phyloP scores from a whole-genome alignment of 2,329 filamentous ascomycete species.

The Sarocladiaceae sp. region DNA sequence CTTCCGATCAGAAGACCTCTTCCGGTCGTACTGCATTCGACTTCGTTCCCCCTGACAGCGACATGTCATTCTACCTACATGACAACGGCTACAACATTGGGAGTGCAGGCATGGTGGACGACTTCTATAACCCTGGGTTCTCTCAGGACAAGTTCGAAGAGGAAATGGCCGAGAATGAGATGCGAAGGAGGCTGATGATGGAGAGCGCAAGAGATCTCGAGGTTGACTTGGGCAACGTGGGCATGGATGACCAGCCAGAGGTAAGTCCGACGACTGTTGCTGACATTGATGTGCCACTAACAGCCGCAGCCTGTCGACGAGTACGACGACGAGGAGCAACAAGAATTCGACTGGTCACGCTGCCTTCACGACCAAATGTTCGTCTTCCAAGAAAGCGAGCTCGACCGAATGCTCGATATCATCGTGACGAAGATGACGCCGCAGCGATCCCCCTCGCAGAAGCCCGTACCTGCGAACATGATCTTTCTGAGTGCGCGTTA shows the following conservation, averaged over 20 bases:
- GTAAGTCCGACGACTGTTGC: constrained; percentile 39
- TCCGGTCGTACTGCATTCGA: constrained; percentile 92
- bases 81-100: constrained; percentile 90
- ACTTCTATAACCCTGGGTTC: constrained; percentile 91
- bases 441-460: constrained; percentile 91
- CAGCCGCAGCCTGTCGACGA: constrained; percentile 59
- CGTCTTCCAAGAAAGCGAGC: constrained; percentile 91
- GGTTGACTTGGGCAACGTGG: constrained; percentile 91
- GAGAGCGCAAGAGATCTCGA: constrained; percentile 96
- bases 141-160: constrained; percentile 93
- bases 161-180: constrained; percentile 92
- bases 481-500: constrained; percentile 94
- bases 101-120: constrained; percentile 70
- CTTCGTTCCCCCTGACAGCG: constrained; percentile 90
- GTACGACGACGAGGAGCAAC: constrained; percentile 70
- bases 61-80: constrained; percentile 92
- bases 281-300: not conserved
- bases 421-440: constrained; percentile 98
- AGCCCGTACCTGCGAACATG: constrained; percentile 94
- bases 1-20: constrained; percentile 91
- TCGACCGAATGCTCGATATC: constrained; percentile 87
- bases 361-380: constrained; percentile 99
- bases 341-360: constrained; percentile 92
- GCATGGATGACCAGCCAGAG: constrained; percentile 92
- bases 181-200: constrained; percentile 98